Evolutionary conservation across 1,284 basidiomycete species (phyloP).

Genomic region (Sphagnurus paluster): DNA sequence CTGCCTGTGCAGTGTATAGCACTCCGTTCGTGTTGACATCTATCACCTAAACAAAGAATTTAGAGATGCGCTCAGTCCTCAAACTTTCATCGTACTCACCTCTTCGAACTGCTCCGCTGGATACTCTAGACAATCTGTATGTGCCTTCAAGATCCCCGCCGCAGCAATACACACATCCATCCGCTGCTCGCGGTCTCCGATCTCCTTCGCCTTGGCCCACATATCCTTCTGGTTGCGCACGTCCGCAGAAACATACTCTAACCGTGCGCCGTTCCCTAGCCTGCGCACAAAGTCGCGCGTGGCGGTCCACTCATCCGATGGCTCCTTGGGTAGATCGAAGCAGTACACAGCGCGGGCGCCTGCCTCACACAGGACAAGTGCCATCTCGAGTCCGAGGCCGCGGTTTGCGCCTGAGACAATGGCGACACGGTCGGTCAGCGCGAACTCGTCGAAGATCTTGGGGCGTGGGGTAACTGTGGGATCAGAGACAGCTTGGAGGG

Average conservation of each 20-base stretch:
- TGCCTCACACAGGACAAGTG: conserved; percentile 60
- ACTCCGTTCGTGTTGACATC: conserved; percentile 75
- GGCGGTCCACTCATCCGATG: conserved; percentile 55
- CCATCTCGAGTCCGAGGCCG: conserved; percentile 78
- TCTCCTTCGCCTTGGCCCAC: conserved; percentile 54
- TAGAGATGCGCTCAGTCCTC: neutral
- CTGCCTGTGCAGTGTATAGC: conserved; percentile 76
- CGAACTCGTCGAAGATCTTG: conserved; percentile 35
- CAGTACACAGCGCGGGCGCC: conserved; percentile 56
- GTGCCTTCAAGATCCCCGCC: conserved; percentile 70
- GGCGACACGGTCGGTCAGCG: conserved; percentile 45
- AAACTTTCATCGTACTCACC: conserved; percentile 31
- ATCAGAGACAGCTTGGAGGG: conserved; percentile 19
- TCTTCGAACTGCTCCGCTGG: conserved; percentile 65
- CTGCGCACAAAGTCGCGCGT: conserved; percentile 43
- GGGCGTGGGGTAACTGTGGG: conserved; percentile 18
- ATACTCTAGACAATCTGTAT: conserved; percentile 67
- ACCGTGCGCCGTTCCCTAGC: conserved; percentile 38
- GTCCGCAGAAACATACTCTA: conserved; percentile 65
- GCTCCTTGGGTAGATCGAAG: conserved; percentile 47
- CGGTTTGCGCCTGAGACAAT: conserved; percentile 56
- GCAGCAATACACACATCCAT: conserved; percentile 72
- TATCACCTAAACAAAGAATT: conserved; percentile 47
- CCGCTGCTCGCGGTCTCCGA: conserved; percentile 58
- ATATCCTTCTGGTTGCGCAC: conserved; percentile 59